phyloP scores from a whole-genome alignment of 176 grass and related monocot genomes.

The Carex myosuroides region DNA sequence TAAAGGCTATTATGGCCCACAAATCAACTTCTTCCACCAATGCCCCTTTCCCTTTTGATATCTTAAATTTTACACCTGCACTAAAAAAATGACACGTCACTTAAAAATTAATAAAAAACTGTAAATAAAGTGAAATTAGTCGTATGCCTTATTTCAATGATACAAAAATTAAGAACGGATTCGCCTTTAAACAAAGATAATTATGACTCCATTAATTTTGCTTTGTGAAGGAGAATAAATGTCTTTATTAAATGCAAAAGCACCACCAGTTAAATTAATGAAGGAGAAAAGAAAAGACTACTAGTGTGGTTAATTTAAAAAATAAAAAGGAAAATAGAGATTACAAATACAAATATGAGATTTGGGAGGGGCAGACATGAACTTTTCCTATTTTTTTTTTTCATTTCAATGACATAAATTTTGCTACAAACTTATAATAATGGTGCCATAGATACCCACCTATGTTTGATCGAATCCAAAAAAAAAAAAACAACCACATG shows the following conservation, averaged over 20 bases:
- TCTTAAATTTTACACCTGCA: background rate
- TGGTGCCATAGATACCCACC: background rate
- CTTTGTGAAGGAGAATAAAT: background rate
- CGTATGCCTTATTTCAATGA: background rate
- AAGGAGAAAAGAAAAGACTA: background rate
- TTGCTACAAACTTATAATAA: background rate
- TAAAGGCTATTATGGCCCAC: background rate
- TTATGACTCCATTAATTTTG: slow-evolving; percentile 6
- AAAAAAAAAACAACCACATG: slow-evolving; percentile 31
- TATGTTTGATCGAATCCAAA: slow-evolving; percentile 21
- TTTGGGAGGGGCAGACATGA: background rate
- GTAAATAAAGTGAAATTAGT: slow-evolving; percentile 15
- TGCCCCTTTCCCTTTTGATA: background rate
- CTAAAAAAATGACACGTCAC: background rate
- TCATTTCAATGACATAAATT: background rate
- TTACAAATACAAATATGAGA: background rate
- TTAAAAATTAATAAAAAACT: background rate
- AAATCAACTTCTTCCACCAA: slow-evolving; percentile 7
- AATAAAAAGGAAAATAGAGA: background rate
- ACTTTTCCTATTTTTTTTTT: background rate
- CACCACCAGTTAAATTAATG: background rate
- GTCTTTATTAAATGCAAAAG: background rate
- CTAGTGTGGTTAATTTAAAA: background rate
- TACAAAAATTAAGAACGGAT: slow-evolving; percentile 16
- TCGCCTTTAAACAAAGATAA: slow-evolving; percentile 3